Evolutionary conservation across 768 basidiomycete species (phyloP).

Genomic region (Russula earlei): DNA sequence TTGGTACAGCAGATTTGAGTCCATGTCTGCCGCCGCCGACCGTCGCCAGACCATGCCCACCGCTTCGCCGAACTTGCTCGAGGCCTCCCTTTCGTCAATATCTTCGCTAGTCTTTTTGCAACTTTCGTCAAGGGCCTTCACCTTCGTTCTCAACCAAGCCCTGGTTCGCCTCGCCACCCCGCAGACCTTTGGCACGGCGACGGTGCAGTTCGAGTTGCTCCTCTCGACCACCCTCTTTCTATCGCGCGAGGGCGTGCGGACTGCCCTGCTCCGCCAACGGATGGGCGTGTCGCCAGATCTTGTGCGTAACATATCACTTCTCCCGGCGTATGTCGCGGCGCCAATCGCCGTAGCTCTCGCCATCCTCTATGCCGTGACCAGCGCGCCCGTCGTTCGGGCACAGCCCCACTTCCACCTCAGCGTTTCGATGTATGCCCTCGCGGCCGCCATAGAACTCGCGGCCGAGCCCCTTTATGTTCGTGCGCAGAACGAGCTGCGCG

Average conservation of each 20-base stretch:
- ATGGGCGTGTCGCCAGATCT: conserved; percentile 6
- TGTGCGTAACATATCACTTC: conserved; percentile 42
- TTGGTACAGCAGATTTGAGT: neutral
- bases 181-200: conserved; percentile 77
- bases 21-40: neutral
- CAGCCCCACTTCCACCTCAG: conserved; percentile 61
- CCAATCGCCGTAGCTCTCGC: conserved; percentile 49
- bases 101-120: conserved; percentile 79
- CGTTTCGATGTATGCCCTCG: conserved; percentile 58
- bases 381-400: conserved; percentile 41
- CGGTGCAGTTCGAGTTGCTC: conserved; percentile 90
- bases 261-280: conserved; percentile 63
- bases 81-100: conserved; percentile 38
- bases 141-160: conserved; percentile 83
- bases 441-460: conserved; percentile 68
- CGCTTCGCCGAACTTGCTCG: conserved; percentile 11
- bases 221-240: conserved; percentile 87
- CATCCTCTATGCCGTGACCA: conserved; percentile 43
- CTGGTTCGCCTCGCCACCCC: conserved; percentile 79
- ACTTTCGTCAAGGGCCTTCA: conserved; percentile 71
- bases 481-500: conserved; percentile 55
- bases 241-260: conserved; percentile 87
- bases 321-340: conserved; percentile 63
- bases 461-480: conserved; percentile 55
- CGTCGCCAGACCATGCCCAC: neutral